These are phyloP conservation scores for Aspergillus fumigatus DNA, from an alignment of 2,329 filamentous ascomycete species.

Conservation along the genomic window DNA sequence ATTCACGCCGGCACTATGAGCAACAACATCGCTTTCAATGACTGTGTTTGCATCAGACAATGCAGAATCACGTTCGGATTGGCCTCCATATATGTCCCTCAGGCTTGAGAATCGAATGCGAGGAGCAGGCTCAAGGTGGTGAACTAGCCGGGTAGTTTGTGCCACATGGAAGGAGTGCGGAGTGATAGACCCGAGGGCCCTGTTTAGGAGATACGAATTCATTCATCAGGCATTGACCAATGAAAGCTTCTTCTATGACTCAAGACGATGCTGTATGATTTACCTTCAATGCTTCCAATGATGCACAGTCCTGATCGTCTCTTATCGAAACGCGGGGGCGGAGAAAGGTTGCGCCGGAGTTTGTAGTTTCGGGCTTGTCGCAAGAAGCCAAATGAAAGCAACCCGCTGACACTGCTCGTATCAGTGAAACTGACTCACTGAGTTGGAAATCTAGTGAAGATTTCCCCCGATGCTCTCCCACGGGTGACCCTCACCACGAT, in stretches of 20 bases:
- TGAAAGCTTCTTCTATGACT: not conserved
- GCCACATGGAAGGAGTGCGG: slow-evolving; percentile 61
- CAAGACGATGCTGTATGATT: not conserved
- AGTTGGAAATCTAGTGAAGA: not conserved
- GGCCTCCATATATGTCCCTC: slow-evolving; percentile 14
- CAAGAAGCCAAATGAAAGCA: not conserved
- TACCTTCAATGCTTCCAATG: not conserved
- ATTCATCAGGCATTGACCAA: slow-evolving; percentile 52
- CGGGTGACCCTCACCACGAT: not conserved
- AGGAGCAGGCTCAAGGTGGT: slow-evolving; percentile 63
- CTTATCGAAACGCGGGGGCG: slow-evolving; percentile 6
- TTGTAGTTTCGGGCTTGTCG: not conserved
- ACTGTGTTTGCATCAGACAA: not conserved
- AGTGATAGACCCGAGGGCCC: slow-evolving; percentile 65
- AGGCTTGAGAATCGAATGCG: slow-evolving; percentile 67
- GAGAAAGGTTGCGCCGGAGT: slow-evolving; percentile 15
- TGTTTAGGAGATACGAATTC: slow-evolving; percentile 71
- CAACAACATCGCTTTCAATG: slow-evolving; percentile 35
- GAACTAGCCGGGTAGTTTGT: slow-evolving; percentile 62
- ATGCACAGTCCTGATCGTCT: not conserved
- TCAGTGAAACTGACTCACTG: not conserved
- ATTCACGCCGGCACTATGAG: slow-evolving; percentile 75
- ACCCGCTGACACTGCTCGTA: not conserved
- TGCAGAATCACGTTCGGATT: slow-evolving; percentile 11
- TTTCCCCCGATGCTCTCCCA: slow-evolving; percentile 10